A percentile compares a stretch with the other conserved stretches of the same genome.
Evolutionary conservation across 495 filamentous ascomycete species (phyloP).

Genomic region (Glonium stellatum): DNA sequence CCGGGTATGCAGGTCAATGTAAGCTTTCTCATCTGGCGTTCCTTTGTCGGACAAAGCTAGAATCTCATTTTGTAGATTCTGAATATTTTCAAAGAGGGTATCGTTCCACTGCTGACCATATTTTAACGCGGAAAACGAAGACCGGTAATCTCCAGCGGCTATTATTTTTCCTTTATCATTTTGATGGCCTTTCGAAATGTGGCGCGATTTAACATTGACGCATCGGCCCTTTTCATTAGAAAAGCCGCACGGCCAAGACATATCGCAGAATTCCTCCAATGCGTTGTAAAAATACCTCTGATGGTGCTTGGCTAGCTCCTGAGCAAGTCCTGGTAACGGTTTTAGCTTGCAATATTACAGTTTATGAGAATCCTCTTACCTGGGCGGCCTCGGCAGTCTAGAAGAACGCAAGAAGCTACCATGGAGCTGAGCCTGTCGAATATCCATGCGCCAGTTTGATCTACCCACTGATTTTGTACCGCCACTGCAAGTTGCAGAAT

Average conservation of each 20-base stretch:
- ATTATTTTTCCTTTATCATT: slow-evolving; percentile 27
- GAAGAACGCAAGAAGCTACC: slow-evolving; percentile 35
- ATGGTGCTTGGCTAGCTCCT: slow-evolving; percentile 8
- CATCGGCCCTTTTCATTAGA: slow-evolving; percentile 12
- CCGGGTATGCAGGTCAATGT: slow-evolving; percentile 6
- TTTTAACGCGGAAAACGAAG: slow-evolving; percentile 18
- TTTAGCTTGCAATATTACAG: not conserved
- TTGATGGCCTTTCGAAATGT: slow-evolving; percentile 33
- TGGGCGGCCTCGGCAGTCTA: slow-evolving; percentile 23
- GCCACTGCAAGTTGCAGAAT: slow-evolving; percentile 31
- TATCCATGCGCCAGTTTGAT: slow-evolving; percentile 13
- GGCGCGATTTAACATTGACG: slow-evolving; percentile 10
- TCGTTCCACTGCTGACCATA: slow-evolving; percentile 4
- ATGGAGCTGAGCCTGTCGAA: slow-evolving; percentile 29
- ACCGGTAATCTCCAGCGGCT: slow-evolving; percentile 23
- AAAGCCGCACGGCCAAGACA: slow-evolving; percentile 26
- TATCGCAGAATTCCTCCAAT: slow-evolving; percentile 21
- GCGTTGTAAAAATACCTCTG: slow-evolving; percentile 14
- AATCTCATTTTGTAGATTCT: not conserved
- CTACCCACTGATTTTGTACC: not conserved
- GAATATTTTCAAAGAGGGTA: not conserved
- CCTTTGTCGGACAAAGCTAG: slow-evolving; percentile 1
- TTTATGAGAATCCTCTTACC: slow-evolving; percentile 9
- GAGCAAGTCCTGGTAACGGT: not conserved
- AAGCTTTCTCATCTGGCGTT: slow-evolving; percentile 4